Conservation (phyloP, 2,329 filamentous ascomycete genomes). For the Sporothrix luriei region DNA sequence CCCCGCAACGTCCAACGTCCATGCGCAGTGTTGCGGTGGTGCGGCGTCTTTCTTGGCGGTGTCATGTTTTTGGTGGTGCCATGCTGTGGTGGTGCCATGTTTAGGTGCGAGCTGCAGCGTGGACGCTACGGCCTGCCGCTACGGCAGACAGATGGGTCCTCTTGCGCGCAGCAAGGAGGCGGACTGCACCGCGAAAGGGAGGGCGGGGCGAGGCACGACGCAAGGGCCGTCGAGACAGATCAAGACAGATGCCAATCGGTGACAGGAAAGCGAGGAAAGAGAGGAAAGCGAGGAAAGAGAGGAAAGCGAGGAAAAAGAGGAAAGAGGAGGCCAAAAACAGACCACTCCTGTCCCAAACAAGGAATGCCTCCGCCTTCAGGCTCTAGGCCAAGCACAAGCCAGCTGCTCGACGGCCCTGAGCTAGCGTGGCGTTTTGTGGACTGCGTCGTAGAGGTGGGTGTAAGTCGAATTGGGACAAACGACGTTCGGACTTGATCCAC, state of each 20-base stretch:
- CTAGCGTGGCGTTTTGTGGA: constrained; percentile 9
- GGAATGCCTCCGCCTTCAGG: background rate
- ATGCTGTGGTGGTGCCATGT: no score
- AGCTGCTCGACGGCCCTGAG: background rate
- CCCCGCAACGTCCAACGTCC: no score
- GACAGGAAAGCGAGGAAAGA: background rate
- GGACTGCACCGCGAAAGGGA: background rate
- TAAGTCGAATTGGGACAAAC: constrained; percentile 1
- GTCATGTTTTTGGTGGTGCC: no score
- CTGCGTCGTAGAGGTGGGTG: background rate
- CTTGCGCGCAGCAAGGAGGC: background rate
- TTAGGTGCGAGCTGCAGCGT: background rate
- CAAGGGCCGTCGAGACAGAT: constrained; percentile 8
- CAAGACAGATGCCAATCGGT: background rate
- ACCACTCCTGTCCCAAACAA: background rate
- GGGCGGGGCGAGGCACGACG: background rate
- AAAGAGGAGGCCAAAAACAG: background rate
- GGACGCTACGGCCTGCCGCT: background rate
- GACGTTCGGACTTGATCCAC: background rate
- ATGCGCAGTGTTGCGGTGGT: no score
- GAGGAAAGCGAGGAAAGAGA: background rate
- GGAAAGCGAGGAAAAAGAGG: no score
- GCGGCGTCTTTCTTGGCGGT: background rate
- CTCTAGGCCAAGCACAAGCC: no score
- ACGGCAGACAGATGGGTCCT: constrained; percentile 2